Percentiles rank a stretch among this genome's conserved stretches.
These are phyloP conservation scores for Linnemannia zychae DNA, from an alignment of 192 early-diverging fungal species.

Conservation along the genomic window DNA sequence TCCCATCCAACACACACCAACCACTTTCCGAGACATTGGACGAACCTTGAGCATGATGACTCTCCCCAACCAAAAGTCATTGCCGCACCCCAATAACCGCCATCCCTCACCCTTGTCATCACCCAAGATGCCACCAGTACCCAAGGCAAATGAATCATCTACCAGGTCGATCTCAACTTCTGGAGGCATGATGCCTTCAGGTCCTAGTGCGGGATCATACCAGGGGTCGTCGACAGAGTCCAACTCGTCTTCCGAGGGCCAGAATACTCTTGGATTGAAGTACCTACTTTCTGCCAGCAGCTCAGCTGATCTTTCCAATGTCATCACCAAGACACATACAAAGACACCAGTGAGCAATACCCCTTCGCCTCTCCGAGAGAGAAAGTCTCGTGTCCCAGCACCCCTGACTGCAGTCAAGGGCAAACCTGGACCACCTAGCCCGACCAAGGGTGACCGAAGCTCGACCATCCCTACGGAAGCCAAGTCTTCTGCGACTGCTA, in stretches of 20 bases:
- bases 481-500: neutral
- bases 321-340: slow-evolving; percentile 41
- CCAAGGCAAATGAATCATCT: neutral
- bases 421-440: neutral
- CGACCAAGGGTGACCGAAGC: neutral
- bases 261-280: slow-evolving; percentile 35
- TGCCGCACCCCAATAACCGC: slow-evolving; percentile 1
- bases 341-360: neutral
- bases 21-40: slow-evolving; percentile 27
- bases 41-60: slow-evolving; percentile 45
- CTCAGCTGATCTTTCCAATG: slow-evolving; percentile 47
- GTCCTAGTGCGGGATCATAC: neutral
- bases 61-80: slow-evolving; percentile 21
- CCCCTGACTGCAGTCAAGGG: neutral
- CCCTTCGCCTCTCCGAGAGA: neutral
- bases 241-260: slow-evolving; percentile 16
- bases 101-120: slow-evolving; percentile 4
- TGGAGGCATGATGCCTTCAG: neutral
- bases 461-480: neutral
- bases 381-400: neutral
- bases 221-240: neutral
- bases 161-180: neutral
- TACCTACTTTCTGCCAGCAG: slow-evolving; percentile 46
- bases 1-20: slow-evolving; percentile 9
- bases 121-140: neutral